Conservation (phyloP, 75 land plant species). For the Sequoia sempervirens region DNA sequence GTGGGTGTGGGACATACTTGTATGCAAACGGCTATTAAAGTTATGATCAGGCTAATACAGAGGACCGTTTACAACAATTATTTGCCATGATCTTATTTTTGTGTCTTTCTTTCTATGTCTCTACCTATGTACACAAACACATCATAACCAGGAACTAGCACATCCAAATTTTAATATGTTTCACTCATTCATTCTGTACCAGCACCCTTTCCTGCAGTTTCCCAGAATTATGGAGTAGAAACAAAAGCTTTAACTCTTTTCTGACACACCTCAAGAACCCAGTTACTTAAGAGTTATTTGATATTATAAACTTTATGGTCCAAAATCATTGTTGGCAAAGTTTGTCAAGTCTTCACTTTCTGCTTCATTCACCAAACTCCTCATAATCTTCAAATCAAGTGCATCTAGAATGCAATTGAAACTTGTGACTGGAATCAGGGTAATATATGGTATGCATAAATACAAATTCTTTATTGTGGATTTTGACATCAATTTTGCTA, state of each 20-base stretch:
- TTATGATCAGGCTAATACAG: neutral
- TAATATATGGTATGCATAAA: neutral
- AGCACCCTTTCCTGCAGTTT: too few relatives aligned
- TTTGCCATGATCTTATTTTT: neutral
- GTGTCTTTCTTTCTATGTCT: neutral
- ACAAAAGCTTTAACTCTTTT: neutral
- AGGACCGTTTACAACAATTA: neutral
- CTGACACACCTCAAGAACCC: neutral
- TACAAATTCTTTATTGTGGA: constrained; percentile 8
- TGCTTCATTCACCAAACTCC: neutral
- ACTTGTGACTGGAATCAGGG: neutral
- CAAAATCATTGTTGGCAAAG: neutral
- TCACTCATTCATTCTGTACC: neutral
- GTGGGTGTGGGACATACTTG: neutral
- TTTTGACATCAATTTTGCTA: neutral
- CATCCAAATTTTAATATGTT: neutral
- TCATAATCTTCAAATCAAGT: neutral
- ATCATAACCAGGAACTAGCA: neutral
- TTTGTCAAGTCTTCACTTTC: neutral
- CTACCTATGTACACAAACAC: neutral
- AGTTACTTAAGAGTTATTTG: neutral
- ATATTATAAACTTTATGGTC: neutral
- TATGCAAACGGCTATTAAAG: neutral
- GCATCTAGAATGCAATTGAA: neutral
- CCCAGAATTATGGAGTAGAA: neutral